Evolutionary conservation across 192 early-diverging fungal genomes (phyloP), one percentile per base, ranked within the genome.

Genomic region (Backusella mclennaniae): DNA sequence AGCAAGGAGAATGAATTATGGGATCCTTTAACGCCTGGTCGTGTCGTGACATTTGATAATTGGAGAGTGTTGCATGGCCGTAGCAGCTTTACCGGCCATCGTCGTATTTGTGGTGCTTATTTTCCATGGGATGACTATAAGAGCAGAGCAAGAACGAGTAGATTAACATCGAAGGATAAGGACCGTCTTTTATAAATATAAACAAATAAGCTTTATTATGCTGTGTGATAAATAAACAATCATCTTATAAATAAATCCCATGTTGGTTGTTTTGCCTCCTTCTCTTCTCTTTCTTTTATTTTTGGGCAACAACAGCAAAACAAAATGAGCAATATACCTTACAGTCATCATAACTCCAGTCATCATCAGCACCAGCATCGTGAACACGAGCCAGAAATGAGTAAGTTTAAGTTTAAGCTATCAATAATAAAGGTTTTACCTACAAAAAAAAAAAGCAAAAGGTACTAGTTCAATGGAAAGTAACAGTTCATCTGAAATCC

Each of bases 1-100:
- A 79, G 85, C 56, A 76, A 82, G 29, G 69, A 85, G 29, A 91
- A 90, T 73, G 87, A 95, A 80, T 81, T 86, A 23, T 93, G 91
- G 91, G 85, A 88, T 29, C 80, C 85, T 69, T 85, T 95, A 41
- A 76, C 79, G 26, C 93, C 93, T 3, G 94, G 95, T 11, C 79
- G 86, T 7, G 92, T 87, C 0, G 85, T 92, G n/a, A 89, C 92
- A 35, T 89, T 96, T 76, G 92, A 96, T 75, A 96, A 96, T 79
- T 94, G 92, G 92, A 82, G 95, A 46, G 89, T 90, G 35, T 75
- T 96, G 71, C 95, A 96, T 78, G 95, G 94, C 14, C 82, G 95
- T 14, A 84, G 87, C 4, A 82, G 85, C 2, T 96, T 94, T 77
- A 91, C 85, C 1, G 95, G 94, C 4, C 83, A 93, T 73, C 81